phyloP scores from a whole-genome alignment of 176 grass and related monocot species.

The Echinochloa phyllopogon region DNA sequence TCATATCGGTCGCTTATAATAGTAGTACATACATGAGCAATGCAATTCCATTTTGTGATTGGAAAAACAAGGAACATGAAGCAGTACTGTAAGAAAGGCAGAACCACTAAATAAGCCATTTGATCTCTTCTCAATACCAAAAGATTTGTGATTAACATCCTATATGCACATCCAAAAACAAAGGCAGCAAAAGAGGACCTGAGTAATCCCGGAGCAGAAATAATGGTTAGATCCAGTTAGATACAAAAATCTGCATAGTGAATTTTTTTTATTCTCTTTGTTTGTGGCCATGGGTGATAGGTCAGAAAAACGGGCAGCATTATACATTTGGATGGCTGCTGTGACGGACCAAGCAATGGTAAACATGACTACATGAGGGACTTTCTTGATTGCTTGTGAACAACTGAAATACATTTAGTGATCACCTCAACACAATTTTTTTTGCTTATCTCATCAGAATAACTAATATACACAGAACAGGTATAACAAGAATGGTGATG shows the following conservation, averaged over 20 bases:
- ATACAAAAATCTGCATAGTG: not conserved
- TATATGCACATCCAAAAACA: not conserved
- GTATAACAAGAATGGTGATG: not conserved
- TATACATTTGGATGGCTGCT: no score
- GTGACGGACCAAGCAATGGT: no score
- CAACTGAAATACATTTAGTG: not conserved
- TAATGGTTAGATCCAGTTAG: not conserved
- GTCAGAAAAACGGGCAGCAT: not conserved
- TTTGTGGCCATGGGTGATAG: not conserved
- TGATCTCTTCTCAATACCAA: not conserved
- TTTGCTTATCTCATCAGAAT: not conserved
- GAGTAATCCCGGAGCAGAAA: not conserved
- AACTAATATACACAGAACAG: not conserved
- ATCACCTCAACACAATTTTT: not conserved
- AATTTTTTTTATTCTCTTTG: not conserved
- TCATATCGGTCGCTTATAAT: not conserved
- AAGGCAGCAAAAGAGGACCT: not conserved
- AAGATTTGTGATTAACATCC: not conserved
- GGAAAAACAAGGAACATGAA: not conserved
- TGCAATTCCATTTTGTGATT: not conserved
- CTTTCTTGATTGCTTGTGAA: not conserved
- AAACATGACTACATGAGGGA: no score
- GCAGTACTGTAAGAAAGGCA: not conserved
- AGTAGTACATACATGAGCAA: not conserved
- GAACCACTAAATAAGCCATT: not conserved